Percentiles rank a stretch among this genome's conserved stretches.
These are phyloP conservation scores for Phytophthora cajani DNA, from an alignment of 352 stramenopile species.

Conservation along the genomic window DNA sequence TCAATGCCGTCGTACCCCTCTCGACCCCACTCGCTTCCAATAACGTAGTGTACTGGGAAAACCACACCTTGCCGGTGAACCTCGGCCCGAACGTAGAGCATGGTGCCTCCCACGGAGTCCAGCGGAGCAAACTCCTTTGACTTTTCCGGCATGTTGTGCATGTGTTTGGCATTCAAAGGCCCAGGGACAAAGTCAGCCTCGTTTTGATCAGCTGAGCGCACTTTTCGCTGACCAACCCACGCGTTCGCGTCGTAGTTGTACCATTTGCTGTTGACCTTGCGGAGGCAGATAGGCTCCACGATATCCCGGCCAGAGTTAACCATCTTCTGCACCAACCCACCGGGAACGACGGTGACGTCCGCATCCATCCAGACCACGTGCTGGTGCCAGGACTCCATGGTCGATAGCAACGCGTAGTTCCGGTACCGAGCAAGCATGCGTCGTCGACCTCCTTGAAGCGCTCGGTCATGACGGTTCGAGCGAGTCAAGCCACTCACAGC, in stretches of 20 bases:
- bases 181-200: neutral
- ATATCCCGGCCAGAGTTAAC: conserved; percentile 9
- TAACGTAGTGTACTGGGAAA: neutral
- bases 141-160: neutral
- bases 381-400: conserved; percentile 44
- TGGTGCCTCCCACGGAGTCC: neutral
- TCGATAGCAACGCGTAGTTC: conserved; percentile 50
- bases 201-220: neutral
- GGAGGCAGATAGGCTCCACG: neutral
- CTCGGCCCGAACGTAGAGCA: neutral
- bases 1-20: neutral
- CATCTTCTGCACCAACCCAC: conserved; percentile 39
- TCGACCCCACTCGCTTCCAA: neutral
- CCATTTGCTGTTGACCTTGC: neutral
- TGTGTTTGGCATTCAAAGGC: neutral
- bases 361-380: conserved; percentile 57
- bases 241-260: neutral
- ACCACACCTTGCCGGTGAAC: neutral
- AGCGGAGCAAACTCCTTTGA: neutral
- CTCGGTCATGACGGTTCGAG: conserved; percentile 32
- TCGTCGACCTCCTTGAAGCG: conserved; percentile 36
- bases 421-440: conserved; percentile 56
- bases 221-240: neutral
- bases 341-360: conserved; percentile 42
- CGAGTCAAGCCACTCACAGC: conserved; percentile 25